Evolutionary conservation across 177 flowering plant genomes (phyloP), one percentile per base, ranked within the genome.

Genomic region (Telopea speciosissima): DNA sequence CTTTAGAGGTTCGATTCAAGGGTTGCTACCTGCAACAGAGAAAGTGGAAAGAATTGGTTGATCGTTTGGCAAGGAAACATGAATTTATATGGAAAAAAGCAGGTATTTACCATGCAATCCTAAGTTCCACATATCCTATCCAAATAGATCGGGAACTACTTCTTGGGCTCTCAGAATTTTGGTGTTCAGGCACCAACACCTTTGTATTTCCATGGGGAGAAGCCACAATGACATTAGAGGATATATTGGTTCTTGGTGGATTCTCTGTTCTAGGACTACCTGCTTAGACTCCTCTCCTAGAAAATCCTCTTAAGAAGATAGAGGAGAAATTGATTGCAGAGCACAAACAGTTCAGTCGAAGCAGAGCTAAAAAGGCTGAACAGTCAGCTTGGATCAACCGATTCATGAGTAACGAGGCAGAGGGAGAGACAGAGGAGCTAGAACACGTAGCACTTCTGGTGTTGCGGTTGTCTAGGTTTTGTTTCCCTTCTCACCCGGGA

Each of bases 381-480:
- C 26, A 74, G 3, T 31, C 58, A 1, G 60, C 3, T 1, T 82
- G 83, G 85, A 21, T 77, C 26, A 58, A 74, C 5, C 67, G 28
- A 6, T 82, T 74, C 58, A 78, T 74, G 31, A 3, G 31, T 28
- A 28, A 3, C 31, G 81, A 44, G 10, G 49, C 76, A 42, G 7
- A 63, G 25, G 2, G 70, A 54, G 8, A 45, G 72, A 21, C 31
- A 1, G 31, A n/a, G n/a, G 71, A 76, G 21, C 11, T 73, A 3
- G 83, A 80, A 44, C 85, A 82, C 13, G 76, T 70, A 24, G 79
- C 83, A 7, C 78, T 82, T 63, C 65, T 82, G 10, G 19, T 74
- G 1, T 24, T 78, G 4, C 78, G 81, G 83, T 24, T 82, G 19
- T 76, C 77, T 0, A 70, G 81, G 72, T 82, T 42, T 69, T 79